A percentile compares a stretch with the other conserved stretches of the same genome.
Evolutionary conservation across 1,284 basidiomycete species (phyloP).

Genomic region (Megacollybia platyphylla): DNA sequence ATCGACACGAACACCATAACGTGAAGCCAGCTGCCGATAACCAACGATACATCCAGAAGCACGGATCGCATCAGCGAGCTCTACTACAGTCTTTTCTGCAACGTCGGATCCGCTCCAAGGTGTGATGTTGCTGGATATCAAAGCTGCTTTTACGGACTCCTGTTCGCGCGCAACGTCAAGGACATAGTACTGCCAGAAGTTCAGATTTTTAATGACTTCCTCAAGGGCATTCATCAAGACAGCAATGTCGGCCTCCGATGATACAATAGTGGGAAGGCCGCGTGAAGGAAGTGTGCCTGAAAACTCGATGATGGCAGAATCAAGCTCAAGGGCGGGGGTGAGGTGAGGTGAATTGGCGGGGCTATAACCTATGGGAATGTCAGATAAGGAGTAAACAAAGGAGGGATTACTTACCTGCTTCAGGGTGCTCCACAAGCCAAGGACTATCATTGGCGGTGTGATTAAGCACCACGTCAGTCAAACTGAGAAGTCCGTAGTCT

Average conservation of each 20-base stretch:
- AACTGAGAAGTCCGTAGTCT: slow-evolving; percentile 75
- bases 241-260: slow-evolving; percentile 57
- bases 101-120: slow-evolving; percentile 49
- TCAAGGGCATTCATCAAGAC: slow-evolving; percentile 53
- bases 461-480: slow-evolving; percentile 92
- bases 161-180: slow-evolving; percentile 59
- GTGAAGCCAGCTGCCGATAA: slow-evolving; percentile 44
- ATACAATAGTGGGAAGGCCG: slow-evolving; percentile 64
- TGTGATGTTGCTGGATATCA: slow-evolving; percentile 27
- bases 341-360: slow-evolving; percentile 84
- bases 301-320: slow-evolving; percentile 74
- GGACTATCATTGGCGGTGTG: slow-evolving; percentile 88
- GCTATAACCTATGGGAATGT: slow-evolving; percentile 56
- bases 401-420: slow-evolving; percentile 55
- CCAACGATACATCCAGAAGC: slow-evolving; percentile 42
- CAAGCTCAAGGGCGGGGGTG: slow-evolving; percentile 77
- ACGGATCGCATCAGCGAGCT: slow-evolving; percentile 57
- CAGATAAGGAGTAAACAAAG: slow-evolving; percentile 4
- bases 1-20: slow-evolving; percentile 59
- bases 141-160: slow-evolving; percentile 35
- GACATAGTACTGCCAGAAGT: slow-evolving; percentile 90
- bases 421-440: slow-evolving; percentile 88
- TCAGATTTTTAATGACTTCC: slow-evolving; percentile 45
- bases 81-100: slow-evolving; percentile 44
- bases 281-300: slow-evolving; percentile 50